Evolutionary conservation across 805 yeast genomes (phyloP), one percentile per base, ranked within the genome.

Genomic region (Cephaloascus fragrans): DNA sequence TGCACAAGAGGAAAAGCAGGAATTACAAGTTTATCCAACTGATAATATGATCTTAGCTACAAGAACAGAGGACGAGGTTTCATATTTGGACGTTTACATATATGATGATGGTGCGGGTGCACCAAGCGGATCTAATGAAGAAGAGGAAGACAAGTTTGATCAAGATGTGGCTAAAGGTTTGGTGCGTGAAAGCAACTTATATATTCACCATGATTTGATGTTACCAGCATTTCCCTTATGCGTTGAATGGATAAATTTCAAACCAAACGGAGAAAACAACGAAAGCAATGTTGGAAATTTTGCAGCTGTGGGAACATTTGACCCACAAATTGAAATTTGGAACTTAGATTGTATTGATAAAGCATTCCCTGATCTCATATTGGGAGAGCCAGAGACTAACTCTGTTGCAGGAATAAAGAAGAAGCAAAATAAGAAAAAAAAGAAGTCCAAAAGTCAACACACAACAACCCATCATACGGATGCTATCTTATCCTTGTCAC

Each of bases 271-370:
- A 23, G 49, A 60, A 12, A 38, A 35, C 20, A 64, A 66, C 28
- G 65, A 64, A 33, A 59, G 60, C 26, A 73, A 76, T 44, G 62
- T 78, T 23, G 96, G 95, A 9, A 93, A 88, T 61, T 88, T 86
- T 61, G 97, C 95, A 2, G 98, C 98, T 12, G 69, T 93, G 47
- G 97, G 97, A 55, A 85, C 97, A 2, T 90, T 93, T 57, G 97
- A 90, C 50, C 98, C 98, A 32, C 94, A 84, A 55, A 90, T 93
- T 59, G 98, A 93, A 63, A 74, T 93, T 44, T 93, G 97, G 97
- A 88, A 93, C 60, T 67, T 93, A 52, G 98, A 93, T 57, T 79
- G 82, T 46, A 69, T 90, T 28, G 97, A 93, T 49, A 87, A 87
- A 52, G 90, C 95, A 19, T 90, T 85, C 72, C 98, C 98, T 12